Evolutionary conservation across 345 rosid genomes (phyloP).

Genomic region (Bretschneidera sinensis): DNA sequence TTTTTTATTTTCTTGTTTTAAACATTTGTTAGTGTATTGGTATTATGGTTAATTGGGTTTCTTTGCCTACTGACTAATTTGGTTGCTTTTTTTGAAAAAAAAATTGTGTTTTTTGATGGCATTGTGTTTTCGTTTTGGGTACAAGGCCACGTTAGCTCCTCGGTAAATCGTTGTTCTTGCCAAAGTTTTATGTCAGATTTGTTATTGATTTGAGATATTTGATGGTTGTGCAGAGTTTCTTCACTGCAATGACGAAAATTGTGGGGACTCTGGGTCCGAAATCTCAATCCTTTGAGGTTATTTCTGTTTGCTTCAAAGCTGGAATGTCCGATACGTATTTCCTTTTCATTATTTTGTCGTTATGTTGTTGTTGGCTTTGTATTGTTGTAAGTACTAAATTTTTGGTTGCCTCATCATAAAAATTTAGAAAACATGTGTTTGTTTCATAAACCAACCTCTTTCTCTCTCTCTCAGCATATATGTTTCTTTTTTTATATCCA

Average conservation of each 20-base stretch:
- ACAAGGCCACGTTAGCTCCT: neutral
- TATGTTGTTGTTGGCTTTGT: constrained; percentile 3
- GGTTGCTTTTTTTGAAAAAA: too few species aligned
- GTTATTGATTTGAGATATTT: neutral
- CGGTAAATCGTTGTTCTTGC: neutral
- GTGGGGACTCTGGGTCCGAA: constrained; percentile 89
- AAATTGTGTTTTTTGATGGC: too few species aligned
- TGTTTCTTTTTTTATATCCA: too few species aligned
- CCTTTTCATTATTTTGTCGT: neutral
- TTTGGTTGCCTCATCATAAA: too few species aligned
- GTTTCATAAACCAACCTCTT: too few species aligned
- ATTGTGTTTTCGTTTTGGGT: too few species aligned
- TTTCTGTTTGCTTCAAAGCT: constrained; percentile 77
- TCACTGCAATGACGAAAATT: constrained; percentile 93
- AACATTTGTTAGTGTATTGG: too few species aligned
- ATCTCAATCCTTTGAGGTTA: constrained; percentile 69
- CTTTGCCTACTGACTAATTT: too few species aligned
- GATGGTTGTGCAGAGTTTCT: constrained; percentile 57
- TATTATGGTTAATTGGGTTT: too few species aligned
- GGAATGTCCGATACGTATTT: constrained; percentile 75
- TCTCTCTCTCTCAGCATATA: too few species aligned
- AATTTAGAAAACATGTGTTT: too few species aligned
- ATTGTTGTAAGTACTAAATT: neutral
- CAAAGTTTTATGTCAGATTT: neutral
- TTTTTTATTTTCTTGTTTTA: too few species aligned